These are phyloP conservation scores for Chlamydomonas incerta DNA, from an alignment of 139 green algal genomes.

Conservation along the genomic window DNA sequence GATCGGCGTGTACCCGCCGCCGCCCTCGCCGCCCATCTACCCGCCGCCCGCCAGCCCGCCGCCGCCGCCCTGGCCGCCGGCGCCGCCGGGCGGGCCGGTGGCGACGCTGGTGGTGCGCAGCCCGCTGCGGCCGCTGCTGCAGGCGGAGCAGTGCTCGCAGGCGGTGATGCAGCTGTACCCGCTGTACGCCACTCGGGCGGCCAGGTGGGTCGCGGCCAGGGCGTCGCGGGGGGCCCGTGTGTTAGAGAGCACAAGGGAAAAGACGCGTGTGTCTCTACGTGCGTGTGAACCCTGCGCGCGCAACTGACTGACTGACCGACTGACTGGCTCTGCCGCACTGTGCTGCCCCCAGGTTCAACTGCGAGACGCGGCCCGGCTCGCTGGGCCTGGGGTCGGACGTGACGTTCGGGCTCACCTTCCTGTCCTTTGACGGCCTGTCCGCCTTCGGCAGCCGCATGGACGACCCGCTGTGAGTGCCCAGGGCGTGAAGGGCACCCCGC, in stretches of 20 bases:
- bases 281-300: too few species aligned
- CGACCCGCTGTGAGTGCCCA: not conserved
- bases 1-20: not conserved
- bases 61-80: not conserved
- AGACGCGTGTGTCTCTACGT: too few species aligned
- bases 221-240: not conserved
- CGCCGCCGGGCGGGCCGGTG: not conserved
- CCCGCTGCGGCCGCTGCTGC: not conserved
- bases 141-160: slow-evolving; percentile 30
- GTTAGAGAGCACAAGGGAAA: too few species aligned
- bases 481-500: too few species aligned
- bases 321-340: not conserved
- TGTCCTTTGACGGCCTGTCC: not conserved
- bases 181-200: not conserved
- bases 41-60: not conserved
- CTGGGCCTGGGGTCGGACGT: not conserved
- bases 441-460: not conserved
- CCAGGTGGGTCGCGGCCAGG: not conserved
- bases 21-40: not conserved
- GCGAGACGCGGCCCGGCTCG: not conserved
- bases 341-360: not conserved
- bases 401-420: not conserved
- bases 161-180: slow-evolving; percentile 28
- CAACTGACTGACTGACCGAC: not conserved
- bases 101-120: slow-evolving; percentile 2